Evolutionary conservation across 1,284 basidiomycete genomes (phyloP), one percentile per base, ranked within the genome.

Genomic region (Pseudozyma flocculosa): DNA sequence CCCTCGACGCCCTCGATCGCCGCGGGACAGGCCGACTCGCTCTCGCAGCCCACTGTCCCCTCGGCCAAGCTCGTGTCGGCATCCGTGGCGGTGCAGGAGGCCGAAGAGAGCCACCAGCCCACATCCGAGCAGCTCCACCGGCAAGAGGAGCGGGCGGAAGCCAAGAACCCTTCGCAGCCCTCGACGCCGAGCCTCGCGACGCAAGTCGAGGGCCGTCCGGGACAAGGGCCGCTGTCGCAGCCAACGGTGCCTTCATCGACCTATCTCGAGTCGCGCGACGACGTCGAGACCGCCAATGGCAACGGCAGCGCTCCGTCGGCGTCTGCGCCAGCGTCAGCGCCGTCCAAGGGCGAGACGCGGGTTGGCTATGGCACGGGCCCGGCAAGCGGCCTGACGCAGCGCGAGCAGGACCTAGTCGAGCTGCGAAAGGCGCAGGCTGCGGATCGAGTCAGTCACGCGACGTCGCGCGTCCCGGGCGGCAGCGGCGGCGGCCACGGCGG

Each of bases 1-100:
- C 59, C 62, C 5, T 24, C 50, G 0, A 62, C 62, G 29, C 56
- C 59, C 15, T 46, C 53, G 5, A 46, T 50, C 4, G 54, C 43
- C 3, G 54, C 43, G 29, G 54, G 54, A 1, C 23, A 41, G 15
- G 37, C 18, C 5, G 48, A 55, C n/a, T 54, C 34, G 26, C 54
- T 63, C 15, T 63, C 56, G 22, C 60, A 67, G 34, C 60, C 64
- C 18, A 58, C 55, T 2, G 53, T 67, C 15, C 64, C 64, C 4
- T 58, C 60, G 18, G 45, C 48, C 23, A 56, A 56, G 46, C 50
- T 50, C 5, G 47, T 64, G 17, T 23, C 36, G 0, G 52, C 53
- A n/a, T 55, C 48, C 29, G 53, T 49, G 24, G 44, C 40, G 9
- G 53, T 59, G 8, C 26, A 29, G 3, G 45, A 53, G 1, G 48